These are phyloP conservation scores for Pythium rhizo-oryzae DNA, from an alignment of 352 stramenopile genomes.

Conservation along the genomic window DNA sequence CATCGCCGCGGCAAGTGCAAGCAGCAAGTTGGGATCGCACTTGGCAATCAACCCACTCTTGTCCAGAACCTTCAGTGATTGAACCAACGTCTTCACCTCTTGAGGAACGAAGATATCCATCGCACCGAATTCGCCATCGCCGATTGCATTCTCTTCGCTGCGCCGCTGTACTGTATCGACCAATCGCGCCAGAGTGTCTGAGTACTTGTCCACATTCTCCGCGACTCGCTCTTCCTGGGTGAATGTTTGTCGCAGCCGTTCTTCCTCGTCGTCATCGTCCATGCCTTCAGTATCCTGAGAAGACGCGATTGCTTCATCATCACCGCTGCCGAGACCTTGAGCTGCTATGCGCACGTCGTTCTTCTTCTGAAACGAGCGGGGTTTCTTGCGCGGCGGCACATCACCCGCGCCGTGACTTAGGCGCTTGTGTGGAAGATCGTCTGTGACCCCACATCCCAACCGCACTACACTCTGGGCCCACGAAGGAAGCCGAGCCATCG, in stretches of 20 bases:
- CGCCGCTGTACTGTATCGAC: constrained; percentile 41
- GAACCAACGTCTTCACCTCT: constrained; percentile 67
- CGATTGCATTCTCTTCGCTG: constrained; percentile 31
- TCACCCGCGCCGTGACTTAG: not conserved
- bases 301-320: constrained; percentile 11
- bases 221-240: constrained; percentile 60
- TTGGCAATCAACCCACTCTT: constrained; percentile 68
- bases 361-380: constrained; percentile 20
- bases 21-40: constrained; percentile 54
- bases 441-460: constrained; percentile 35
- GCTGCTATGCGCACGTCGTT: constrained; percentile 10
- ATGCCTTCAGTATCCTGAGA: constrained; percentile 27
- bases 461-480: constrained; percentile 62
- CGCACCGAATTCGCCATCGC: constrained; percentile 32
- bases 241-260: constrained; percentile 36
- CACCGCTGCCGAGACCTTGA: constrained; percentile 15
- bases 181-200: constrained; percentile 47
- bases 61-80: constrained; percentile 68
- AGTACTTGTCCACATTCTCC: constrained; percentile 71
- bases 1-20: constrained; percentile 54
- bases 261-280: constrained; percentile 32
- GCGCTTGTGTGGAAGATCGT: constrained; percentile 17
- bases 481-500: constrained; percentile 31
- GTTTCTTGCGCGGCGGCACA: constrained; percentile 21
- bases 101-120: constrained; percentile 48